Percentiles rank a stretch among this genome's conserved stretches.
Evolutionary conservation across 305 asterid genomes (phyloP).

Genomic region (Fraxinus latifolia): DNA sequence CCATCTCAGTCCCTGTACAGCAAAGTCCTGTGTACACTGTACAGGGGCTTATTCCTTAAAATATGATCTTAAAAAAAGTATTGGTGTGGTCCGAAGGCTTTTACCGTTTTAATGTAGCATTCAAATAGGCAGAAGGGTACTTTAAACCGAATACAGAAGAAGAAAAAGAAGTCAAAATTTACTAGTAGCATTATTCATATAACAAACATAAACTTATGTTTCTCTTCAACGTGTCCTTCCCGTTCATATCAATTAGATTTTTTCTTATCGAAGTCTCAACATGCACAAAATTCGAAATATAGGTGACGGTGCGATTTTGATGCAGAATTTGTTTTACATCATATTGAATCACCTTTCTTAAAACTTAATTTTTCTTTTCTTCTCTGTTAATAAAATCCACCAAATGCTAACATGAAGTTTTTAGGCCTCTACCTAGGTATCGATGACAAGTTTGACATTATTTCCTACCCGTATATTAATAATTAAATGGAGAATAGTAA

Average conservation of each 20-base stretch:
- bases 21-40: too few relatives aligned
- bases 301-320: background rate
- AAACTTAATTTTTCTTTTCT: too few relatives aligned
- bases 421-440: background rate
- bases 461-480: background rate
- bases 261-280: background rate
- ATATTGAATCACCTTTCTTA: background rate
- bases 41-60: too few relatives aligned
- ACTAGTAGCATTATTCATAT: too few relatives aligned
- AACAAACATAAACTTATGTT: background rate
- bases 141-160: too few relatives aligned
- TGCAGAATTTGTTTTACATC: background rate
- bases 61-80: background rate
- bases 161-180: background rate
- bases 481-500: background rate
- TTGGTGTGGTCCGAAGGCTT: background rate
- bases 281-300: background rate
- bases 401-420: background rate
- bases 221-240: background rate
- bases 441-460: background rate
- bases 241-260: background rate
- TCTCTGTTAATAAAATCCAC: background rate
- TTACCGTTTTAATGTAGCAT: background rate
- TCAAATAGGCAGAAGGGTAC: constrained; percentile 15
- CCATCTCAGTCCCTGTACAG: too few relatives aligned